Base-by-base conservation (phyloP, 768 basidiomycete genomes). In the Amanita pseudoporphyria region DNA sequence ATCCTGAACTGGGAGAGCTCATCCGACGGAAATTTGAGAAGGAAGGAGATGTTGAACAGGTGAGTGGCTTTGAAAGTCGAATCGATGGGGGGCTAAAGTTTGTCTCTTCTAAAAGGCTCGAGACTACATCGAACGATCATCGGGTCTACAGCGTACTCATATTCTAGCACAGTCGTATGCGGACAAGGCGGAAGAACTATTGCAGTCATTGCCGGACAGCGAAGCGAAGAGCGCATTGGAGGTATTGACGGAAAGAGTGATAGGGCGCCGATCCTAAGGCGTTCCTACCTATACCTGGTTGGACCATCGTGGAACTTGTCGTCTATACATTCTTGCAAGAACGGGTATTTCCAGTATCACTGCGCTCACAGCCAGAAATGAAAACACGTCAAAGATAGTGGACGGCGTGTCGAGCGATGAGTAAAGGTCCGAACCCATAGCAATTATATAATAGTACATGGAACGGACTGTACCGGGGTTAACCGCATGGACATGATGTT, bases 31-130 rank as follows among this genome's bases (percentile, higher is more conserved):
- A 85, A 63, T 97, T 96, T 64, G 72, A 81, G 37, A 65, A 76
- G 21, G 71, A 77, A 30, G 94, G 93, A 5, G 95, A 98, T 60
- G 91, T 98, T 18, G 88, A 94, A 55, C 65, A 73, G 63, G 93
- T 90, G 63, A 52, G 58, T 46, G 40, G 39, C 32, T 39, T 47
- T 16, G 48, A 37, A 12, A 6, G n/a, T 12, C n/a, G 7, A 41
- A 22, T 54, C 39, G 26, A 43, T 36, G 30, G 47, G 50, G 28
- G 49, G 26, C 41, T 41, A 21, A 42, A 33, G 36, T n/a, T n/a
- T n/a, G n/a, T n/a, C n/a, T n/a, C n/a, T 70, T 63, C 53, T 72
- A 13, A 42, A 47, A 92, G 89, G 90, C 90, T 2, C 71, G 84
- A 32, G 73, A 82, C 19, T 69, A 89, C 44, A 87, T 94, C 24